Percentiles rank a stretch among this genome's conserved stretches.
Evolutionary conservation across 441 rosid species (phyloP).

Genomic region (Adansonia grandidieri): DNA sequence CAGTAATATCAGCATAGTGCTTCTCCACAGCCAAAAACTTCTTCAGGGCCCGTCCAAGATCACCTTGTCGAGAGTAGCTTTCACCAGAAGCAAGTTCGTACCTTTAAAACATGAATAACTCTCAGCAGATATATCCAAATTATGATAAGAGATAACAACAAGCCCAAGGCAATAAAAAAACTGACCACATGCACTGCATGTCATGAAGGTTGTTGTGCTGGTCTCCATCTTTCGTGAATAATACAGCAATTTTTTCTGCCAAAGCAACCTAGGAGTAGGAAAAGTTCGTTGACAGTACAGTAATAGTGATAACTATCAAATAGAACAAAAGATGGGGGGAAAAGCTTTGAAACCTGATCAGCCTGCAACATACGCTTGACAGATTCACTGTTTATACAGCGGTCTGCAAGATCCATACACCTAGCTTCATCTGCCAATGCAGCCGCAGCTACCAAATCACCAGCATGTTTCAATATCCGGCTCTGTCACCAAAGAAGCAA

Average conservation of each 20-base stretch:
- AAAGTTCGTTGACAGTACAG: conserved; percentile 23
- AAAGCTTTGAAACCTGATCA: conserved; percentile 75
- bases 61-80: conserved; percentile 96
- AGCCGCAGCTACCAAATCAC: conserved; percentile 91
- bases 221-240: conserved; percentile 98
- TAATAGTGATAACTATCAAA: conserved; percentile 18
- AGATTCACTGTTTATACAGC: conserved; percentile 94
- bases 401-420: conserved; percentile 99
- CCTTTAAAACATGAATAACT: conserved; percentile 50
- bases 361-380: conserved; percentile 99
- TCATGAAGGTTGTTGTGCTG: conserved; percentile 99
- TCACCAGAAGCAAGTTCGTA: conserved; percentile 99
- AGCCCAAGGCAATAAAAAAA: conserved; percentile 33
- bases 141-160: conserved; percentile 1
- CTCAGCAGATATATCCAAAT: conserved; percentile 26
- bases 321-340: conserved; percentile 38
- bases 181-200: conserved; percentile 99
- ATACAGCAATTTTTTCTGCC: conserved; percentile 96
- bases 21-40: conserved; percentile 97
- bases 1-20: conserved; percentile 97
- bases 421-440: conserved; percentile 99
- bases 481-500: conserved; percentile 58
- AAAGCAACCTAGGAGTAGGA: conserved; percentile 60
- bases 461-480: conserved; percentile 98
- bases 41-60: conserved; percentile 93